Base-by-base conservation (phyloP, 1,284 basidiomycete genomes). In the Sporisorium scitamineum region DNA sequence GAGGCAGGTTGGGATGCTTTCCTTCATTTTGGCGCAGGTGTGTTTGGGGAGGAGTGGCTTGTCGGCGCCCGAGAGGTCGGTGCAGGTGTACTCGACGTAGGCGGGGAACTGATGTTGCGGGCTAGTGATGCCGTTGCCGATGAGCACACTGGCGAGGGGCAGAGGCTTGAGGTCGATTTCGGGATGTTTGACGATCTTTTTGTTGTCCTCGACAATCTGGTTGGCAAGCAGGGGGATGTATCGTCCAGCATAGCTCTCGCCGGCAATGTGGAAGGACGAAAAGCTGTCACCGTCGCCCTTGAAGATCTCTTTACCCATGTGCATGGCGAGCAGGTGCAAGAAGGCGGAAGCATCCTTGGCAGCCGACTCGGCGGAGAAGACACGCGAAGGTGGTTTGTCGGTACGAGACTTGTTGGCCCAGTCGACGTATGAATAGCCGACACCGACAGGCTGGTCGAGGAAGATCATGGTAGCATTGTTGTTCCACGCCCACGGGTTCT, bases 101-200 rank as follows among this genome's bases (percentile, higher is more conserved):
- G 84, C 83, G 7, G 74, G 76, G 69, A 71, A 83, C 58, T 82
- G 80, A 56, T 81, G 70, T 45, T 75, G 54, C 22, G 84, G 84
- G 20, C 74, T 78, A 26, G 84, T 84, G 67, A 84, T 79, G 6
- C 84, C 84, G 57, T 85, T 85, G n/a, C 84, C 83, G 57, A 85
- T 85, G 52, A 84, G 50, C 14, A 85, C 72, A 22, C 78, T 80
- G 0, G 32, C 51, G 13, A 83, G 69, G 3, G 83, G 81, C 32
- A 85, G 58, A 0, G 83, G 81, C n/a, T 60, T 44, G 45, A 85
- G 55, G 16, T 78, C 78, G 9, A 70, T 47, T 61, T 84, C 78
- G 6, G 80, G 82, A 27, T 84, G 74, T 22, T 61, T 56, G 13
- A 27, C 48, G 22, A 79, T 77, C 41, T 59, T 61, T 58, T 80